Evolutionary conservation across 495 filamentous ascomycete genomes (phyloP), one percentile per base, ranked within the genome.

Genomic region (Venustampulla echinocandica): DNA sequence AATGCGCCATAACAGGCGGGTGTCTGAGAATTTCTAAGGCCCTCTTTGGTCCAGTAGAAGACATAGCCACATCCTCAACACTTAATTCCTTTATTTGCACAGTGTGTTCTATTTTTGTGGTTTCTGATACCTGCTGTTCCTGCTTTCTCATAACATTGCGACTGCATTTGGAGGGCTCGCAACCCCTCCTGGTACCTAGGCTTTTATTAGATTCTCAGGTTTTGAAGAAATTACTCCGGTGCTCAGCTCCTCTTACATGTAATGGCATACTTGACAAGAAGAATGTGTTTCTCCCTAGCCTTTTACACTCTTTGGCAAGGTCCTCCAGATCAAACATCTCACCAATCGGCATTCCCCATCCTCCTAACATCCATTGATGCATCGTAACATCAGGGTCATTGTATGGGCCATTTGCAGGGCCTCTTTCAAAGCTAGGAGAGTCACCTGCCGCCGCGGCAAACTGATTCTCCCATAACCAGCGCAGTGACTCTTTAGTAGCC

Each of bases 311-410:
- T 55, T 44, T 17, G 56, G 56, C 42, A 52, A 79, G 55, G 27
- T 54, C 56, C 61, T 79, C 73, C 30, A 79, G 50, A 61, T 80
- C 71, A 60, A 77, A 79, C 50, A 78, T 54, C 62, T 81, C 77
- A 1, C 76, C 76, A 53, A 81, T 75, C 3, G 76, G 76, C 48
- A 69, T 47, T 2, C 77, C 76, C 74, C 73, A 81, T 6, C 70
- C 70, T 3, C 63, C 69, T 20, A 80, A 54, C 22, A 74, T 51
- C 68, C 67, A 75, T 52, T 79, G 65, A 58, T 79, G 75, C 42
- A 80, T 47, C 25, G 34, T 39, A 10, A 57, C 52, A 13, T 56
- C 54, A n/a, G 23, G 30, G 41, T 49, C 48, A 30, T 52, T 47
- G 18, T 56, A 59, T 3, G 69, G 69, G 33, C 50, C 58, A 17